These are phyloP conservation scores for Pythium phragmiticola DNA, from an alignment of 352 stramenopile genomes.

Conservation along the genomic window DNA sequence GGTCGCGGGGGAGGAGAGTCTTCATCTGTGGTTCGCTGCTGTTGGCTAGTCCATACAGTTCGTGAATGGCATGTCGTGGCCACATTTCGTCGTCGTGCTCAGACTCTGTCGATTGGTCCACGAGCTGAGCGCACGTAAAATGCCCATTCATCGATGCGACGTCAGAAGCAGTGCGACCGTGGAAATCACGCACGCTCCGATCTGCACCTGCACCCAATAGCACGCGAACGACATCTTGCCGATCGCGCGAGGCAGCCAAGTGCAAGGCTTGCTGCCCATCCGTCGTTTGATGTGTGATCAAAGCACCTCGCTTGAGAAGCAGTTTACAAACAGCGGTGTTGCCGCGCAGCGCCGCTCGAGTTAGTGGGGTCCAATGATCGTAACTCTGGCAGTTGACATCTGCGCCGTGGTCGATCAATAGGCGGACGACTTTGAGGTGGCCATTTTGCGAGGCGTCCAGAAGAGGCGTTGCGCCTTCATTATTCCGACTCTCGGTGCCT, in stretches of 20 bases:
- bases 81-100: background rate
- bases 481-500: background rate
- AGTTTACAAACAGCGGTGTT: background rate
- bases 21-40: background rate
- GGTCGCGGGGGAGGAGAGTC: background rate
- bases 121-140: background rate
- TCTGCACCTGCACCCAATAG: background rate
- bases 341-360: background rate
- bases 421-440: background rate
- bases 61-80: background rate
- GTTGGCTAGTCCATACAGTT: background rate
- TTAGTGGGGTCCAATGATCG: conserved; percentile 8
- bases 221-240: background rate
- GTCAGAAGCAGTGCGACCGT: background rate
- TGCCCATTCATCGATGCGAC: background rate
- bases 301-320: background rate
- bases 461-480: background rate
- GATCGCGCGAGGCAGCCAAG: background rate
- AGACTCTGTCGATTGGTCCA: background rate
- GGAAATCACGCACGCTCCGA: background rate
- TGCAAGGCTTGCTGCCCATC: conserved; percentile 7
- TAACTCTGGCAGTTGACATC: background rate
- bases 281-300: background rate
- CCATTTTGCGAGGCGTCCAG: background rate
- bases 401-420: conserved; percentile 8